Evolutionary conservation across 441 rosid genomes (phyloP).

Genomic region (Capsella rubella): DNA sequence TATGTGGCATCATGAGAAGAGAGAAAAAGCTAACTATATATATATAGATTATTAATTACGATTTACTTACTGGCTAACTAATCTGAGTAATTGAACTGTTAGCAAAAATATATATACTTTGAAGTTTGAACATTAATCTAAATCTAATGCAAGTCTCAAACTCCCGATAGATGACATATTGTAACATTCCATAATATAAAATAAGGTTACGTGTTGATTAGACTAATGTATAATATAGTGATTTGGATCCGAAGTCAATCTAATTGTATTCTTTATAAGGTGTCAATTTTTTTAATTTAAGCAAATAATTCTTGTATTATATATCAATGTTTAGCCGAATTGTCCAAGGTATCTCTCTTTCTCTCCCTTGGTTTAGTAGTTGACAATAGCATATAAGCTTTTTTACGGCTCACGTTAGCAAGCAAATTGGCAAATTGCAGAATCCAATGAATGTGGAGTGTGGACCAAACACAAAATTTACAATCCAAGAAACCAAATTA

Average conservation of each 20-base stretch:
- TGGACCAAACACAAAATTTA: slow-evolving; percentile 39
- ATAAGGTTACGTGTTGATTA: slow-evolving; percentile 29
- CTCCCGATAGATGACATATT: background rate
- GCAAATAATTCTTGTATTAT: background rate
- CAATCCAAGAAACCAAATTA: slow-evolving; percentile 40
- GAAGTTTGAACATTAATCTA: background rate
- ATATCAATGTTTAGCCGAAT: background rate
- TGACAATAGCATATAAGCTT: slow-evolving; percentile 28
- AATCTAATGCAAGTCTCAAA: background rate
- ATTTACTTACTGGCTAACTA: slow-evolving; percentile 6
- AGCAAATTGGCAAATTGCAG: slow-evolving; percentile 21
- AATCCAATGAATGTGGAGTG: slow-evolving; percentile 33
- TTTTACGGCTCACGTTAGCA: slow-evolving; percentile 27
- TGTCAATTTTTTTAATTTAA: slow-evolving; percentile 25
- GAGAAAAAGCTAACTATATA: too few relatives aligned
- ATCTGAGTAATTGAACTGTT: background rate
- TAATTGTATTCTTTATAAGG: slow-evolving; percentile 2
- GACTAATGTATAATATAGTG: background rate
- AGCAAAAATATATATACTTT: background rate
- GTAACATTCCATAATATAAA: slow-evolving; percentile 30
- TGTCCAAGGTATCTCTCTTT: slow-evolving; percentile 27
- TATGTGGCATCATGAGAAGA: too few relatives aligned
- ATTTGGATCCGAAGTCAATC: slow-evolving; percentile 16
- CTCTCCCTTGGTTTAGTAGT: slow-evolving; percentile 9
- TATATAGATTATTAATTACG: too few relatives aligned